Conservation (phyloP, 306 rosid genomes). For the Quillaja saponaria region DNA sequence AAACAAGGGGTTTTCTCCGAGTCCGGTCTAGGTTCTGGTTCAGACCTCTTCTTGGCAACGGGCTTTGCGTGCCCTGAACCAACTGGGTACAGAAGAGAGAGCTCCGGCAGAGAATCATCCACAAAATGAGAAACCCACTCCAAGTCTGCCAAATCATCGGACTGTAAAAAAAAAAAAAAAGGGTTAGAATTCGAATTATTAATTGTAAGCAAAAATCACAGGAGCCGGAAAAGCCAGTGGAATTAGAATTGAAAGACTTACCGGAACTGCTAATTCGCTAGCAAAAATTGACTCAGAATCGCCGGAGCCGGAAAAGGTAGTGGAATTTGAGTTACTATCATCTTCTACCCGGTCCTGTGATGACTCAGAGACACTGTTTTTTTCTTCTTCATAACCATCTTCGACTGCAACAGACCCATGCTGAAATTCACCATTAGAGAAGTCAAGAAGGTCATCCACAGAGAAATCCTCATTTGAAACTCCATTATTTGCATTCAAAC, state of each 20-base stretch:
- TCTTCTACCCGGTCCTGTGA: slow-evolving; percentile 44
- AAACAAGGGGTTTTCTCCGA: slow-evolving; percentile 34
- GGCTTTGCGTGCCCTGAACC: slow-evolving; percentile 27
- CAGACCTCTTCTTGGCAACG: slow-evolving; percentile 25
- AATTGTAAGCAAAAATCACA: not conserved
- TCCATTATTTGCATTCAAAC: slow-evolving; percentile 36
- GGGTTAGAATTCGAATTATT: not conserved
- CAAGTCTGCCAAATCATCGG: slow-evolving; percentile 69
- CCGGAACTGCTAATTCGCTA: slow-evolving; percentile 73
- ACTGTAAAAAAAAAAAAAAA: slow-evolving; percentile 43
- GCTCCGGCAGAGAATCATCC: slow-evolving; percentile 70
- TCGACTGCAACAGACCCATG: slow-evolving; percentile 44
- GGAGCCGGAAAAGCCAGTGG: not conserved
- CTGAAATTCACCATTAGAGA: slow-evolving; percentile 60
- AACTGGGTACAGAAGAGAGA: slow-evolving; percentile 47
- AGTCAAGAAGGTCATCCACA: slow-evolving; percentile 76
- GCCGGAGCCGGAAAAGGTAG: slow-evolving; percentile 32
- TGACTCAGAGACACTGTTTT: slow-evolving; percentile 44
- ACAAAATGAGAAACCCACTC: slow-evolving; percentile 96
- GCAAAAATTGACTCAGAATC: slow-evolving; percentile 54
- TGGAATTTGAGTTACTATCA: slow-evolving; percentile 46
- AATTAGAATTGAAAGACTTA: too few relatives aligned
- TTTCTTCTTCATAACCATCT: slow-evolving; percentile 39
- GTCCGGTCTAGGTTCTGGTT: slow-evolving; percentile 41
- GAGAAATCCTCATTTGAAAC: slow-evolving; percentile 69